phyloP scores from a whole-genome alignment of 371 early-diverging fungal species.

The Funneliformis caledonium region DNA sequence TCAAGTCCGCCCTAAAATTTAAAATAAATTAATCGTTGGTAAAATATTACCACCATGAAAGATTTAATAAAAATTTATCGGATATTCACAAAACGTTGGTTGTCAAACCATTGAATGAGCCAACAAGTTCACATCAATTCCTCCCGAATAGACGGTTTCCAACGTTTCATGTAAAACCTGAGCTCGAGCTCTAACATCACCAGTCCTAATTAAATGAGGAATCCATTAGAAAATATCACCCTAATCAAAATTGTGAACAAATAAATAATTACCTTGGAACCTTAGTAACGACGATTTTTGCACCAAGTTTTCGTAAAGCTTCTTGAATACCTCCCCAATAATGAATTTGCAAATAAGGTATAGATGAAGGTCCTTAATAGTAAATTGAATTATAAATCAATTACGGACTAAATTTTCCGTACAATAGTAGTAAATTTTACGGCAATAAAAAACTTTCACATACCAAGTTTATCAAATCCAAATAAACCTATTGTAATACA shows the following conservation, averaged over 20 bases:
- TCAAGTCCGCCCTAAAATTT: constrained; percentile 79
- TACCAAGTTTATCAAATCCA: constrained; percentile 79
- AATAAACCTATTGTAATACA: constrained; percentile 62
- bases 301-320: constrained; percentile 79
- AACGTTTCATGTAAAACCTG: constrained; percentile 73
- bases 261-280: constrained; percentile 60
- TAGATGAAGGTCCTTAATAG: constrained; percentile 64
- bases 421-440: neutral
- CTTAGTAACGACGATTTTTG: constrained; percentile 79
- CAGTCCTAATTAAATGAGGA: constrained; percentile 53
- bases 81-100: constrained; percentile 50
- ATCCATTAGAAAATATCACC: too few species aligned
- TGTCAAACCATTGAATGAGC: constrained; percentile 86
- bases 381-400: neutral
- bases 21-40: neutral
- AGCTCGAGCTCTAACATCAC: constrained; percentile 81
- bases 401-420: neutral
- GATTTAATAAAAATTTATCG: constrained; percentile 38
- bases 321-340: constrained; percentile 91
- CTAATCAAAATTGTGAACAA: too few species aligned
- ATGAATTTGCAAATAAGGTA: constrained; percentile 82
- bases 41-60: neutral
- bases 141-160: constrained; percentile 55
- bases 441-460: neutral
- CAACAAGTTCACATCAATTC: constrained; percentile 74